Percentiles rank a stretch among this genome's conserved stretches.
These are phyloP conservation scores for Solanum hybrid DNA, from an alignment of 305 asterid species.

Conservation along the genomic window DNA sequence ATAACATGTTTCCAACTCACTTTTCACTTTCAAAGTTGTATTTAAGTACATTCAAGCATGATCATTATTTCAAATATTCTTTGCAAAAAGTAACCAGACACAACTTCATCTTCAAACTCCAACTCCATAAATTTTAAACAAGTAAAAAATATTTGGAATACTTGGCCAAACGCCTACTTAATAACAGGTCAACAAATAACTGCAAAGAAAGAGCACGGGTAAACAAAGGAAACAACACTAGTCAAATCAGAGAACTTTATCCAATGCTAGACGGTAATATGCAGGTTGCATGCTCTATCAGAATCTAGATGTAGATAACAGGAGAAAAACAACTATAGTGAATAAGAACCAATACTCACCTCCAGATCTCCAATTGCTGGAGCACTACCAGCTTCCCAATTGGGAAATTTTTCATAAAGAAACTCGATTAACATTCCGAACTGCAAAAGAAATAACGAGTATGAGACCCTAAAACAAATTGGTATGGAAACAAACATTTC, in stretches of 20 bases:
- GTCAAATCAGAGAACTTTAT: not conserved
- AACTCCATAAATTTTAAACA: not conserved
- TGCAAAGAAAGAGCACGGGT: not conserved
- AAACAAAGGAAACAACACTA: not conserved
- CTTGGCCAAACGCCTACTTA: not conserved
- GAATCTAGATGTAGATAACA: constrained; percentile 3
- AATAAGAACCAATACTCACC: constrained; percentile 39
- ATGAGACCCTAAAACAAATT: not conserved
- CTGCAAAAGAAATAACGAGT: constrained; percentile 33
- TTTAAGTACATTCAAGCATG: not conserved
- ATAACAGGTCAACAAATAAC: not conserved
- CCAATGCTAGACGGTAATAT: not conserved
- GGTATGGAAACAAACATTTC: not conserved
- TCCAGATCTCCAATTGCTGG: constrained; percentile 88
- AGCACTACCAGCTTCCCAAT: constrained; percentile 47
- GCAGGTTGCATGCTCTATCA: not conserved
- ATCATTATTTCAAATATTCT: not conserved
- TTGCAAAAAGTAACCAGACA: not conserved
- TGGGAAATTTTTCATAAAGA: constrained; percentile 65
- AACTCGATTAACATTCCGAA: constrained; percentile 86
- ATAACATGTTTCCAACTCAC: not conserved
- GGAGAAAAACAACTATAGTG: not conserved
- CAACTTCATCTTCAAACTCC: not conserved
- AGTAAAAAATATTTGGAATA: not conserved
- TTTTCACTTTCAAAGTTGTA: not conserved